phyloP scores from a whole-genome alignment of 768 basidiomycete species.

The Lactarius pseudohatsudake region DNA sequence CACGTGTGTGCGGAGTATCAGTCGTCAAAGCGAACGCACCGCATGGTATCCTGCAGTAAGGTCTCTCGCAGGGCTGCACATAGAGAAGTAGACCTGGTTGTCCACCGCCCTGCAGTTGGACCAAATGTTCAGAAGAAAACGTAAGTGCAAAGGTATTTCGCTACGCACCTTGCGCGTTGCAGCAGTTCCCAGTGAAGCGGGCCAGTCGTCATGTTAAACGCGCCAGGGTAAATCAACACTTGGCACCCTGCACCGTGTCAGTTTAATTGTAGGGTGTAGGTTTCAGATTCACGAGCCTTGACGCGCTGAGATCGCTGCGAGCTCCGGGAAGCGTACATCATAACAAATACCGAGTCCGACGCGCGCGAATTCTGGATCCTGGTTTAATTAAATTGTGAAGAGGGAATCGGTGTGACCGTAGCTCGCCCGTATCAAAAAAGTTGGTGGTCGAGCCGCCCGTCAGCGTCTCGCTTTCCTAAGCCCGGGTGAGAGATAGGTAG shows the following conservation, averaged over 20 bases:
- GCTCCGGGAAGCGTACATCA: conserved; percentile 92
- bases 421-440: conserved; percentile 78
- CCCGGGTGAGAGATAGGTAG: not conserved
- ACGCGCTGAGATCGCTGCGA: conserved; percentile 87
- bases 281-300: conserved; percentile 50
- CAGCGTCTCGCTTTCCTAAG: conserved; percentile 86
- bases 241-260: conserved; percentile 62
- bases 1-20: not conserved
- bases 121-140: conserved; percentile 4
- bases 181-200: conserved; percentile 96
- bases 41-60: conserved; percentile 84
- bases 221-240: conserved; percentile 86
- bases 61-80: conserved; percentile 95
- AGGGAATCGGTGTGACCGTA: not conserved
- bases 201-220: conserved; percentile 95
- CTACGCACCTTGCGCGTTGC: conserved; percentile 69
- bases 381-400: not conserved
- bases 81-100: conserved; percentile 93
- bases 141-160: conserved; percentile 2
- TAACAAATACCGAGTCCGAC: conserved; percentile 97
- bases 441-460: conserved; percentile 73
- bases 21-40: conserved; percentile 43
- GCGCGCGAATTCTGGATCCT: conserved; percentile 83
- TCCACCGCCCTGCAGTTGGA: conserved; percentile 76
- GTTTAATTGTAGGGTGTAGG: not conserved